Evolutionary conservation across 2,329 filamentous ascomycete species (phyloP), one percentile per base, ranked within the genome.

Genomic region (Simplicillium aogashimaense): DNA sequence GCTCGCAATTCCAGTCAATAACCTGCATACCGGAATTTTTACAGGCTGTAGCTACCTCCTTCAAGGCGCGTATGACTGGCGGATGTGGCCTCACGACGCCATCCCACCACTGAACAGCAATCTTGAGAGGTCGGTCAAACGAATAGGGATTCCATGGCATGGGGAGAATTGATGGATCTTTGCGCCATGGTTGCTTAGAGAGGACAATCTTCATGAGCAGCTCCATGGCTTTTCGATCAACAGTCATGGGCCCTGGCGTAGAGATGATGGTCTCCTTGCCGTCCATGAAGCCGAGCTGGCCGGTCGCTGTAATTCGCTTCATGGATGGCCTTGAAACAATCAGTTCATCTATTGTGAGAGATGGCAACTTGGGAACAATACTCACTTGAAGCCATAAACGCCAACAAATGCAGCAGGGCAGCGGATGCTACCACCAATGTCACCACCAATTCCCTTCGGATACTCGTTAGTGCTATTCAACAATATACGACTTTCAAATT

Each of bases 41-140:
- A 65, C 18, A 79, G 50, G 45, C 66, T 71, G 15, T 64, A 0
- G 69, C 69, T 0, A 71, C 61, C 38, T 70, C 63, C 39, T 64
- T 58, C 37, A 82, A 49, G 2, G 73, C 76, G 36, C 76, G 58
- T 1, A 56, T 52, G 11, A 77, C 60, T 1, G 73, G 73, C 1
- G 74, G 74, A 38, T 75, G 73, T 6, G 71, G 71, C 45, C 58
- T 66, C 1, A 77, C 68, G n/a, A 76, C 60, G 0, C 65, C 68
- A 46, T 78, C 73, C 48, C 72, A 59, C 59, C 66, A 65, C 31
- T 77, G 53, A 3, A 76, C 65, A 0, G 65, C 78, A 16, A 82
- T 61, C 46, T 68, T 74, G 3, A 80, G 53, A 47, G 67, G 73
- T 43, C 58, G 58, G n/a, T 41, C 42, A 11, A 38, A 35, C 10